These are phyloP conservation scores for Fusarium caatingaense DNA, from an alignment of 2,329 filamentous ascomycete genomes.

Conservation along the genomic window DNA sequence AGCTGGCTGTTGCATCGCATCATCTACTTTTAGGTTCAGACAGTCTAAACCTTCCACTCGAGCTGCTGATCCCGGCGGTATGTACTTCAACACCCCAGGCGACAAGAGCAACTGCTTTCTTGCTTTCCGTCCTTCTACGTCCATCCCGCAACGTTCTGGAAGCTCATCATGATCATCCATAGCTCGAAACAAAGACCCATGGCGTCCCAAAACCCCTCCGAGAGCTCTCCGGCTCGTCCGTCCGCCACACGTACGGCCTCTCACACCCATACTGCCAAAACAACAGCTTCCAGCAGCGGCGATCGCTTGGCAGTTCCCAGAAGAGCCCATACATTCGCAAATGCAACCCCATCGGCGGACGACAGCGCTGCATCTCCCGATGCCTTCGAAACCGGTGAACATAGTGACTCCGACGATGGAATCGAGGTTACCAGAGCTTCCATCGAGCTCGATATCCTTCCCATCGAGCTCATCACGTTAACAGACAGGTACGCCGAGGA, in stretches of 20 bases:
- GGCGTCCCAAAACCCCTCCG: conserved; percentile 49
- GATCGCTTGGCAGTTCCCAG: conserved; percentile 53
- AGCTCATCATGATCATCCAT: conserved; percentile 47
- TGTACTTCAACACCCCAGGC: conserved; percentile 20
- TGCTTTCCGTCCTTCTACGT: neutral
- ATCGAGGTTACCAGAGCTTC: conserved; percentile 64
- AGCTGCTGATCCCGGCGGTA: conserved; percentile 31
- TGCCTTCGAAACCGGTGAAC: conserved; percentile 61
- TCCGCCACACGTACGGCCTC: conserved; percentile 48
- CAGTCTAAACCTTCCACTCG: conserved; percentile 22
- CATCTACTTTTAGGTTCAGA: conserved; percentile 20
- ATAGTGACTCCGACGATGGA: conserved; percentile 58
- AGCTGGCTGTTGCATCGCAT: conserved; percentile 43
- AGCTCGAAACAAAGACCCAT: conserved; percentile 48
- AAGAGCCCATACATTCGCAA: conserved; percentile 61
- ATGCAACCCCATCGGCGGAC: conserved; percentile 48
- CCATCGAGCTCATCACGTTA: conserved; percentile 91
- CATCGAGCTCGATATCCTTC: conserved; percentile 86
- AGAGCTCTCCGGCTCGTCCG: conserved; percentile 48
- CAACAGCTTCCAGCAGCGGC: conserved; percentile 44
- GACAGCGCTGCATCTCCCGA: conserved; percentile 52
- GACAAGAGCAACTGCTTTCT: conserved; percentile 7
- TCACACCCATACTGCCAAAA: conserved; percentile 41
- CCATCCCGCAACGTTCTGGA: conserved; percentile 7
- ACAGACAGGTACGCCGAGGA: conserved; percentile 78